Evolutionary conservation across 441 rosid genomes (phyloP).

Genomic region (Gossypium gossypioides): DNA sequence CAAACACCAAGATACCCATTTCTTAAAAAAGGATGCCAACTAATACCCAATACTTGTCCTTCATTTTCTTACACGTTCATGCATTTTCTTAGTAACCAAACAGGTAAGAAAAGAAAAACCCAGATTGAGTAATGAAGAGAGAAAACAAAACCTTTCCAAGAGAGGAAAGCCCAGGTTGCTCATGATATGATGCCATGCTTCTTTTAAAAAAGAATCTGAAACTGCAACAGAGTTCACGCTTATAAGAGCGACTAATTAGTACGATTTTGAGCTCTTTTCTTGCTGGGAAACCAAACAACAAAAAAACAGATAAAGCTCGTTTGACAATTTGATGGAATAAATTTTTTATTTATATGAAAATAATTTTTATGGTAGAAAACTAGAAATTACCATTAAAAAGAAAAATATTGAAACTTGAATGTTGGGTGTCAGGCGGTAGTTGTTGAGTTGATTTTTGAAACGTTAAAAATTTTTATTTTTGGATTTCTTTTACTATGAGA

Average conservation of each 20-base stretch:
- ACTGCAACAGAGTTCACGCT: neutral
- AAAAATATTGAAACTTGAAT: neutral
- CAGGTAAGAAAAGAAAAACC: neutral
- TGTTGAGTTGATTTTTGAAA: neutral
- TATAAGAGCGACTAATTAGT: neutral
- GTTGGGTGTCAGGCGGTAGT: neutral
- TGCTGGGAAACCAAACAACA: neutral
- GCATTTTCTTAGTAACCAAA: conserved; percentile 11
- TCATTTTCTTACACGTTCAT: neutral
- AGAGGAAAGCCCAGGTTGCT: conserved; percentile 38
- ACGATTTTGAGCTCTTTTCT: neutral
- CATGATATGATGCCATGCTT: conserved; percentile 54
- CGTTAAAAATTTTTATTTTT: too few relatives aligned
- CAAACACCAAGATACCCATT: neutral
- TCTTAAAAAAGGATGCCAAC: neutral
- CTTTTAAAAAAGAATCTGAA: neutral
- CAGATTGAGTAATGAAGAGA: neutral
- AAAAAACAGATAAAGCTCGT: neutral
- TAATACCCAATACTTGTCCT: neutral
- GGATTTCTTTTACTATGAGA: too few relatives aligned
- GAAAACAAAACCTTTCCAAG: conserved; percentile 38
- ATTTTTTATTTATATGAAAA: neutral
- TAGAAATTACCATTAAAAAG: neutral
- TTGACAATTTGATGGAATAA: neutral
- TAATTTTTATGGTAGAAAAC: neutral